Evolutionary conservation across 805 yeast species (phyloP).

Genomic region (Ogataea corticis): DNA sequence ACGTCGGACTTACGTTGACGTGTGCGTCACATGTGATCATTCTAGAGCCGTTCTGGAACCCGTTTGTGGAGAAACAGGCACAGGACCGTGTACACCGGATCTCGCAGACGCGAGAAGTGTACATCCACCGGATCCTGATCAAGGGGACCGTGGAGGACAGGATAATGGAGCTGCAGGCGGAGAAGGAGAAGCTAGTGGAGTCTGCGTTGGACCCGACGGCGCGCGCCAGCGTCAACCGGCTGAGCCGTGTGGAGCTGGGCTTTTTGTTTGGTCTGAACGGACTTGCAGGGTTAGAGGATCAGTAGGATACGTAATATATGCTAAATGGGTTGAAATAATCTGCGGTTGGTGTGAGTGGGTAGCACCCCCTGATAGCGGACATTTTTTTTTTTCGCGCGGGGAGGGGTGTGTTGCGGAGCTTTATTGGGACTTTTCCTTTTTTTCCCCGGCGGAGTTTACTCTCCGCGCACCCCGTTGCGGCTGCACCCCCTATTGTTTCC

Average conservation of each 20-base stretch:
- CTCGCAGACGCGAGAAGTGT: conserved; percentile 81
- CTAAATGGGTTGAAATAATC: too few species aligned
- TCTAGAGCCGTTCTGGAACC: conserved; percentile 97
- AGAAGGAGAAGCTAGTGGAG: conserved; percentile 76
- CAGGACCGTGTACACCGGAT: conserved; percentile 94
- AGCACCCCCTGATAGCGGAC: too few species aligned
- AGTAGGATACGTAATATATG: too few species aligned
- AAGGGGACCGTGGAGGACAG: conserved; percentile 84
- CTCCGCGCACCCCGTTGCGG: conserved; percentile 6
- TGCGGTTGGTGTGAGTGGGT: too few species aligned
- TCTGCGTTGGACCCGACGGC: conserved; percentile 82
- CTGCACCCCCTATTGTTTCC: neutral
- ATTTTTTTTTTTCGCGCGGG: neutral
- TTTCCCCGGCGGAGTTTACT: neutral
- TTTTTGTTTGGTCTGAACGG: conserved; percentile 62
- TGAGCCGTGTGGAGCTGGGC: conserved; percentile 70
- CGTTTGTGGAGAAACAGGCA: conserved; percentile 96
- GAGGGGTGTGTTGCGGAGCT: too few species aligned
- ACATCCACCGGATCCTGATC: conserved; percentile 70
- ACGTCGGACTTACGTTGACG: conserved; percentile 90
- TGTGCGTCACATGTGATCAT: conserved; percentile 92
- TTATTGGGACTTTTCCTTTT: too few species aligned
- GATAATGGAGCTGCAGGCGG: conserved; percentile 74
- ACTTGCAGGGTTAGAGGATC: conserved; percentile 24
- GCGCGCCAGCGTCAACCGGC: conserved; percentile 58